These are phyloP conservation scores for Lactarius sp. DNA, from an alignment of 768 basidiomycete genomes.

Conservation along the genomic window DNA sequence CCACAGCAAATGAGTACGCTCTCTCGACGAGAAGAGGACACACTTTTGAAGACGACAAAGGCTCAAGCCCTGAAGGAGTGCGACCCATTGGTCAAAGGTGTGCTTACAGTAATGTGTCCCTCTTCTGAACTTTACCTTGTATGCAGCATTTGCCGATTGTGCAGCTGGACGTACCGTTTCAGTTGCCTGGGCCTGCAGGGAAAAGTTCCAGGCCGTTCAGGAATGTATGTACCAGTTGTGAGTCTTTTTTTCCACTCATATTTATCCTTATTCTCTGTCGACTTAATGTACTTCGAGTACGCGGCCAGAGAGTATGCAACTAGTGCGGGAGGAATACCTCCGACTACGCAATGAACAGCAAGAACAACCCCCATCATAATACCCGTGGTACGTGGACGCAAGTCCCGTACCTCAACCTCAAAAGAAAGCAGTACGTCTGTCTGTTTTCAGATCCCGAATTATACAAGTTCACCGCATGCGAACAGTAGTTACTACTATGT, in stretches of 20 bases:
- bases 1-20: constrained; percentile 63
- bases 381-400: background rate
- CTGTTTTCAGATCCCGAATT: constrained; percentile 2
- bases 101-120: constrained; percentile 7
- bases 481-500: background rate
- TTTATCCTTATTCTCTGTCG: background rate
- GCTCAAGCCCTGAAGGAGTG: constrained; percentile 75
- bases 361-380: constrained; percentile 17
- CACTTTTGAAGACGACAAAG: constrained; percentile 76
- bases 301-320: constrained; percentile 67
- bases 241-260: constrained; percentile 31
- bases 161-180: constrained; percentile 76
- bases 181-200: constrained; percentile 79
- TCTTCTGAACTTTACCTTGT: background rate
- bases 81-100: constrained; percentile 70
- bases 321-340: constrained; percentile 66
- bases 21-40: constrained; percentile 85
- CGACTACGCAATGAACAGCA: constrained; percentile 49
- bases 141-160: constrained; percentile 78
- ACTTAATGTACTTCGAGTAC: constrained; percentile 43
- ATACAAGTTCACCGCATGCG: background rate
- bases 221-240: constrained; percentile 79
- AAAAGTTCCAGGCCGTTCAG: constrained; percentile 63
- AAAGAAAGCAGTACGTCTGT: background rate
- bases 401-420: background rate